Base-by-base conservation (phyloP, 1,284 basidiomycete species). In the Cryptococcus sp. region DNA sequence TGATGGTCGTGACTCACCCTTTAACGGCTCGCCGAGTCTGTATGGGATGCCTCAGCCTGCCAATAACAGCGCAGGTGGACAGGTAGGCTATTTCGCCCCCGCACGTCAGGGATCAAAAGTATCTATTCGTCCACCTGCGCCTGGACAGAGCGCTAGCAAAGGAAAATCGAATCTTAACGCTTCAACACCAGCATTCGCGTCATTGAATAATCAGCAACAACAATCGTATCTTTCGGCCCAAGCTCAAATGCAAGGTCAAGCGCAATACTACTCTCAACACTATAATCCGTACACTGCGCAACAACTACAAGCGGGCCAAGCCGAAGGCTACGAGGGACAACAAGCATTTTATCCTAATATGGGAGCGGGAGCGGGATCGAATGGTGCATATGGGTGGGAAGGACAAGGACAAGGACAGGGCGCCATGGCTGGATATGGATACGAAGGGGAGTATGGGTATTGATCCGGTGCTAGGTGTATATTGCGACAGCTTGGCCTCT, bases 41-140 rank as follows among this genome's bases (percentile, higher is more conserved):
- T 68, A 66, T 54, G 34, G 45, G 38, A 58, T 54, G 25, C 41
- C 44, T 11, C 52, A 53, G 16, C 26, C 26, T 29, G 26, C 26
- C 5, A 29, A 29, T 29, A 29, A 29, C 26, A 29, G 26, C 10
- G 26, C 26, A 5, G 47, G 43, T n/a, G 49, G 52, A 19, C 55
- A 58, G 11, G 51, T 59, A 25, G 58, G 57, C 29, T 72, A 66
- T 50, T 73, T 73, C 50, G 65, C 64, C 15, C 74, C 70, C 3
- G 61, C 71, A 20, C 61, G 68, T 53, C 59, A 62, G 25, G 48
- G 46, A 16, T 59, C 60, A 37, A 71, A 70, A 47, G 62, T 75
- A 3, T 54, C 62, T 19, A 74, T 75, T 43, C 66, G 68, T 16
- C 56, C 66, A 0, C 65, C 66, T 1, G 40, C 50, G 17, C 46